Conservation (phyloP, 257 asterid species). For the Cinchona pubescens region DNA sequence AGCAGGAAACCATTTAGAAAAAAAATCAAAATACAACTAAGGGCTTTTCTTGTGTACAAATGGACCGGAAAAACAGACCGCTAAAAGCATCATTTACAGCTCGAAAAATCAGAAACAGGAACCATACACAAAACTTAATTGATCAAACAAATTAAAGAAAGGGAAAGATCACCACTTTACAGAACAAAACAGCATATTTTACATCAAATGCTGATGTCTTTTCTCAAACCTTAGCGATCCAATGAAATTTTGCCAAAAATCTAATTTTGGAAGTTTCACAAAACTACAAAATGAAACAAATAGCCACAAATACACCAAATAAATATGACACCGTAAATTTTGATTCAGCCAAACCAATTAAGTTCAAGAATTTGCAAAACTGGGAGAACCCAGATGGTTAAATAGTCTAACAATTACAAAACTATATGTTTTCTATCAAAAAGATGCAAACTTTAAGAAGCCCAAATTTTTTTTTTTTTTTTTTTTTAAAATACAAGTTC, state of each 20-base stretch:
- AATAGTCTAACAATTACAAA: background rate
- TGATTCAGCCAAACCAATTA: too few species aligned
- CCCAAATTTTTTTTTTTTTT: too few species aligned
- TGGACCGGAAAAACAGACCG: background rate
- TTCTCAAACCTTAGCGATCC: background rate
- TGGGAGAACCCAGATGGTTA: background rate
- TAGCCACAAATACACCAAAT: too few species aligned
- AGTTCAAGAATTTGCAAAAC: slow-evolving; percentile 3
- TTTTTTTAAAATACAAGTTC: background rate
- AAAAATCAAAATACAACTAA: background rate
- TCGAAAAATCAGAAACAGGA: background rate
- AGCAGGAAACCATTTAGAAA: background rate
- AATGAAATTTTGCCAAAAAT: background rate
- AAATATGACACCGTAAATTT: too few species aligned
- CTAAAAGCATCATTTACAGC: background rate
- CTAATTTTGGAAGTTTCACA: background rate
- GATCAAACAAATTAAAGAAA: background rate
- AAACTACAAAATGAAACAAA: too few species aligned
- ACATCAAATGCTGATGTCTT: background rate
- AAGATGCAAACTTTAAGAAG: slow-evolving; percentile 6
- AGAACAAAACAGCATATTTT: background rate
- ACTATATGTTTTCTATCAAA: background rate
- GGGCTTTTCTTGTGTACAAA: background rate
- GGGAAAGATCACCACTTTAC: background rate
- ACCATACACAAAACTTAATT: background rate